Conservation (phyloP, 495 filamentous ascomycete genomes). For the Talaromyces nanjingensis region DNA sequence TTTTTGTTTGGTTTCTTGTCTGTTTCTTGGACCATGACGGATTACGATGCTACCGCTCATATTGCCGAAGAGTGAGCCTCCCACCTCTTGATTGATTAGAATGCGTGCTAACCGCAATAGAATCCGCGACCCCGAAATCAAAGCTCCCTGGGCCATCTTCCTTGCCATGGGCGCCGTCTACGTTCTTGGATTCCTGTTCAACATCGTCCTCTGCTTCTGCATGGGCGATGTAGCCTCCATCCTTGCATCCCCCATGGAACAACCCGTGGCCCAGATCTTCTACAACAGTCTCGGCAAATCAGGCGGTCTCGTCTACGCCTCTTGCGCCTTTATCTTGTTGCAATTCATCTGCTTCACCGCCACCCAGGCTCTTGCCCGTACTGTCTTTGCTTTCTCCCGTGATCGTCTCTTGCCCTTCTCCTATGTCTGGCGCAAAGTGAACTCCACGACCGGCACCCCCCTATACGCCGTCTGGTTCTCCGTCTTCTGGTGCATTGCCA, state of each 20-base stretch:
- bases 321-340: conserved; percentile 49
- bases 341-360: conserved; percentile 52
- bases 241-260: conserved; percentile 37
- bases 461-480: conserved; percentile 57
- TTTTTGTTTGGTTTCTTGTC: conserved; percentile 65
- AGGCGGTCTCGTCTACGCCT: conserved; percentile 54
- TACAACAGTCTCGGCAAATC: conserved; percentile 51
- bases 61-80: conserved; percentile 49
- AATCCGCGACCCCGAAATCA: conserved; percentile 49
- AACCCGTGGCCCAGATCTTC: conserved; percentile 61
- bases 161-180: conserved; percentile 55
- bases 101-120: not conserved
- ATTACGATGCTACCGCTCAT: conserved; percentile 50
- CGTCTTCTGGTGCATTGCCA: conserved; percentile 46
- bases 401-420: conserved; percentile 52
- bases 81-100: not conserved
- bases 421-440: conserved; percentile 48
- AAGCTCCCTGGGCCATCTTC: conserved; percentile 56
- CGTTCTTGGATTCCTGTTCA: conserved; percentile 53
- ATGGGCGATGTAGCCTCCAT: conserved; percentile 48
- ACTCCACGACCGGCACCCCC: conserved; percentile 47
- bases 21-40: conserved; percentile 61
- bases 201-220: conserved; percentile 55
- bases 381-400: conserved; percentile 55
- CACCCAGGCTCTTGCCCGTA: conserved; percentile 54